A percentile compares a stretch with the other conserved stretches of the same genome.
Evolutionary conservation across 441 rosid genomes (phyloP).

Genomic region (Pelargonium cotyledonis): DNA sequence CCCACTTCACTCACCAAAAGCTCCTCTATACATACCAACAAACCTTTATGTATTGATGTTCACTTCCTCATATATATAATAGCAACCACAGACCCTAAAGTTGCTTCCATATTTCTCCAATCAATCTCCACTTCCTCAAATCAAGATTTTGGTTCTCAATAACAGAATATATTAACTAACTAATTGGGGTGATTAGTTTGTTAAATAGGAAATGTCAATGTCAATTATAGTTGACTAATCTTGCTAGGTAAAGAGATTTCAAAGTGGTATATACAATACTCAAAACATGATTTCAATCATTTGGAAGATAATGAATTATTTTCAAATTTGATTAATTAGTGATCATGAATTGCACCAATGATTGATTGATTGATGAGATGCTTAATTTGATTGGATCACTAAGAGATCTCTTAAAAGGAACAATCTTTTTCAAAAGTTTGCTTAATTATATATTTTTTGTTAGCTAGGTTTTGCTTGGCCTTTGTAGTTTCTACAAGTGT

Average conservation of each 20-base stretch:
- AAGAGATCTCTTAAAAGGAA: no score
- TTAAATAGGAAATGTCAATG: not conserved
- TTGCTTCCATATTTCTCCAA: not conserved
- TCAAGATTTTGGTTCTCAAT: not conserved
- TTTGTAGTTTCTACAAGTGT: no score
- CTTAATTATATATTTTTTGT: no score
- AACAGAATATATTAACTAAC: not conserved
- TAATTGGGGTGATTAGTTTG: not conserved
- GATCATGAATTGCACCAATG: no score
- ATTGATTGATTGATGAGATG: no score
- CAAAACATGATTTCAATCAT: not conserved
- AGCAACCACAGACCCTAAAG: slow-evolving; percentile 11
- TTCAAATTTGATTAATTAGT: not conserved
- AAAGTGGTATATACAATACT: not conserved
- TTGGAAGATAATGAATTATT: not conserved
- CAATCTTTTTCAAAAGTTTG: no score
- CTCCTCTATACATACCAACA: slow-evolving; percentile 10
- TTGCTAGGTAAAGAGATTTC: not conserved
- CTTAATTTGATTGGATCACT: no score
- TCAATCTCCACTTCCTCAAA: not conserved
- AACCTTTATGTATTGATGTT: slow-evolving; percentile 12
- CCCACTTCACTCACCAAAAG: slow-evolving; percentile 12
- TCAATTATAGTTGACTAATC: not conserved
- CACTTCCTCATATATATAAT: not conserved
- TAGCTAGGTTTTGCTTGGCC: no score